Conservation (phyloP, 768 basidiomycete genomes). For the Tricholoma sp. region DNA sequence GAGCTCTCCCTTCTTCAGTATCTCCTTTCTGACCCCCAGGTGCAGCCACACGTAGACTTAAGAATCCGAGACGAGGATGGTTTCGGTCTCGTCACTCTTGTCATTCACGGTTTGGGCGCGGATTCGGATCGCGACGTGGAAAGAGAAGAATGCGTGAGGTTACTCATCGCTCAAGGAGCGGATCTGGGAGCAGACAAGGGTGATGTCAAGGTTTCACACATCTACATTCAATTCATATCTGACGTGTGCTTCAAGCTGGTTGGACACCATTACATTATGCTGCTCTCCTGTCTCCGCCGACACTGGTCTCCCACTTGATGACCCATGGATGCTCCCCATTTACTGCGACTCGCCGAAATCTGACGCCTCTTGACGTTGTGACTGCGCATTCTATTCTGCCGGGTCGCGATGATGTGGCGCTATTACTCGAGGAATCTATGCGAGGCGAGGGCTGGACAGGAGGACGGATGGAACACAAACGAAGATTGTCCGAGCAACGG, state of each 20-base stretch:
- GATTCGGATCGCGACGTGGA: conserved; percentile 84
- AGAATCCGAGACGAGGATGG: conserved; percentile 79
- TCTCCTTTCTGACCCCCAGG: conserved; percentile 62
- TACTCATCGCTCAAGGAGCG: conserved; percentile 75
- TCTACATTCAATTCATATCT: conserved; percentile 2
- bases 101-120: conserved; percentile 78
- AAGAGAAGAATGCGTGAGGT: conserved; percentile 82
- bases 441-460: conserved; percentile 78
- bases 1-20: conserved; percentile 69
- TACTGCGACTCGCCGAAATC: conserved; percentile 65
- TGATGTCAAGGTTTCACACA: conserved; percentile 25
- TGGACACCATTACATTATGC: conserved; percentile 97
- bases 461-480: conserved; percentile 66
- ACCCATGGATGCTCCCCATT: conserved; percentile 88
- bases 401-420: conserved; percentile 77
- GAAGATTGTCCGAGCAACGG: conserved; percentile 54
- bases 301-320: conserved; percentile 86
- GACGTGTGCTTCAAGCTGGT: conserved; percentile 51
- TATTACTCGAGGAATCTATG: conserved; percentile 89
- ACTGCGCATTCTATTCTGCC: conserved; percentile 77
- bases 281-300: conserved; percentile 82
- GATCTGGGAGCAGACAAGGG: conserved; percentile 64
- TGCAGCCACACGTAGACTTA: conserved; percentile 65
- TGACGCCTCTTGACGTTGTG: conserved; percentile 88
- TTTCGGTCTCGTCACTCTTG: conserved; percentile 67